Percentiles rank a stretch among this genome's conserved stretches.
Evolutionary conservation across 768 basidiomycete species (phyloP).

Genomic region (Lyophyllum shimeji): DNA sequence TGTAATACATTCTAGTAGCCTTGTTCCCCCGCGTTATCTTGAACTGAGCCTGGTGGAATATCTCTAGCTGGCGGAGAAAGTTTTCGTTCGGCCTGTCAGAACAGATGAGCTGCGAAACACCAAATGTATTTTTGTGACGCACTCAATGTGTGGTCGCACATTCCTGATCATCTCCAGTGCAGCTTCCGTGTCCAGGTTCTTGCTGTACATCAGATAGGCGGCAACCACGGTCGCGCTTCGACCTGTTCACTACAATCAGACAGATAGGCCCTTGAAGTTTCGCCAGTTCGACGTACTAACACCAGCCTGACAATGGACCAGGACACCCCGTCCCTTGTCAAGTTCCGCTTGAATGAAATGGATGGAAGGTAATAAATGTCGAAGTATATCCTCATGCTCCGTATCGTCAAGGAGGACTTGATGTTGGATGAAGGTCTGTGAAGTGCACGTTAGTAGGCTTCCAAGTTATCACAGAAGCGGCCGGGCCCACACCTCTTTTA

Average conservation of each 20-base stretch:
- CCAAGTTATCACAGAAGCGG: background rate
- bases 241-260: conserved; percentile 39
- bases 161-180: conserved; percentile 71
- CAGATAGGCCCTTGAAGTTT: background rate
- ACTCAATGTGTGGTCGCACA: conserved; percentile 73
- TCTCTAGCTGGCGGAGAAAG: conserved; percentile 76
- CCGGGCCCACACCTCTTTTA: conserved; percentile 53
- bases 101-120: background rate
- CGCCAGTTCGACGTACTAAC: conserved; percentile 57
- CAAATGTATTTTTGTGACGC: background rate
- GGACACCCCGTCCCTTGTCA: conserved; percentile 70
- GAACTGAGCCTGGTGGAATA: conserved; percentile 74
- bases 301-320: conserved; percentile 91
- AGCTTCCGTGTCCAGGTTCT: conserved; percentile 50
- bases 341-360: conserved; percentile 82
- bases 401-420: conserved; percentile 81
- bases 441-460: background rate
- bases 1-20: conserved; percentile 77
- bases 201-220: conserved; percentile 84
- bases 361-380: conserved; percentile 76
- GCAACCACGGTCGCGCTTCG: conserved; percentile 84
- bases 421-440: conserved; percentile 74
- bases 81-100: conserved; percentile 76
- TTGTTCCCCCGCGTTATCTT: conserved; percentile 68
- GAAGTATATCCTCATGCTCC: conserved; percentile 73